A percentile compares a stretch with the other conserved stretches of the same genome.
Evolutionary conservation across 2,329 filamentous ascomycete species (phyloP).

Genomic region (Penicillium sp.): DNA sequence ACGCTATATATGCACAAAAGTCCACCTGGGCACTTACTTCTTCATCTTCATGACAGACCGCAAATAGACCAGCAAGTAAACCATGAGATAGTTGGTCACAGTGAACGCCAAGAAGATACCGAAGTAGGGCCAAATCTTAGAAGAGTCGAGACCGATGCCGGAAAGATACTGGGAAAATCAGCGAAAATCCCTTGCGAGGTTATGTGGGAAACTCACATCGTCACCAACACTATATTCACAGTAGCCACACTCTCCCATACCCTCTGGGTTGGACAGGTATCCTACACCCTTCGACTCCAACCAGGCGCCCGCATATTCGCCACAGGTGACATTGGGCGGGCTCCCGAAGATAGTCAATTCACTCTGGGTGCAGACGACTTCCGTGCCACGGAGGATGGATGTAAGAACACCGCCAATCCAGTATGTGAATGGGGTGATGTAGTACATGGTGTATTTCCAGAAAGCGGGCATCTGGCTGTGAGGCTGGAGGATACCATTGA

Average conservation of each 20-base stretch:
- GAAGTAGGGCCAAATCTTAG: slow-evolving; percentile 38
- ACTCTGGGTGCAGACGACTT: slow-evolving; percentile 60
- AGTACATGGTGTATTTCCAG: slow-evolving; percentile 78
- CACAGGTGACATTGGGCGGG: slow-evolving; percentile 67
- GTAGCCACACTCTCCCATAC: slow-evolving; percentile 70
- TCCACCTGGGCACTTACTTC: background rate
- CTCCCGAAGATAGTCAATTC: slow-evolving; percentile 71
- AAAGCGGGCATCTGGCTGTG: slow-evolving; percentile 74
- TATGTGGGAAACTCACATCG: slow-evolving; percentile 27
- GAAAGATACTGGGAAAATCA: slow-evolving; percentile 30
- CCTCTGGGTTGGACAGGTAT: slow-evolving; percentile 65
- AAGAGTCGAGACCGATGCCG: slow-evolving; percentile 30
- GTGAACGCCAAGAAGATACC: slow-evolving; percentile 37
- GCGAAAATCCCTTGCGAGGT: background rate
- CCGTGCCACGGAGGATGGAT: slow-evolving; percentile 68
- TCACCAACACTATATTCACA: slow-evolving; percentile 65
- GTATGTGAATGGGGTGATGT: slow-evolving; percentile 82
- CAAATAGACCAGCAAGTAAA: slow-evolving; percentile 37
- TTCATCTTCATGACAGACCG: slow-evolving; percentile 34
- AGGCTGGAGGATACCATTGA: slow-evolving; percentile 84
- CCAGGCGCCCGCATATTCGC: slow-evolving; percentile 71
- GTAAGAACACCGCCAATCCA: slow-evolving; percentile 78
- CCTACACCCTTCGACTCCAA: slow-evolving; percentile 66
- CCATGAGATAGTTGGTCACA: slow-evolving; percentile 37
- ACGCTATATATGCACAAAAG: background rate